These are phyloP conservation scores for Pichia rugopelliculosa DNA, from an alignment of 805 yeast genomes.

Conservation along the genomic window DNA sequence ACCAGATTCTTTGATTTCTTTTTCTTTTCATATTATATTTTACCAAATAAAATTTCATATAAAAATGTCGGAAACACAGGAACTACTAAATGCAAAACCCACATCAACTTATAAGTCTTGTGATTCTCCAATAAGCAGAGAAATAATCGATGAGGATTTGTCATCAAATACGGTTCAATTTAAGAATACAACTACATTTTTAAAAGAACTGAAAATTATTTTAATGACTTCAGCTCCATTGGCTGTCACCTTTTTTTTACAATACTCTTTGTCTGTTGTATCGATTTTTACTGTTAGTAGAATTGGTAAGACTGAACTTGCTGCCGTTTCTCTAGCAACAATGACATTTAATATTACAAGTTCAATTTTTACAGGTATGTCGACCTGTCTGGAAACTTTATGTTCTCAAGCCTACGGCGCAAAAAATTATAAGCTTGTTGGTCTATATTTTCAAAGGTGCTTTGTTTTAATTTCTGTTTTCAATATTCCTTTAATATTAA, in stretches of 20 bases:
- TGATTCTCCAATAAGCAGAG: neutral
- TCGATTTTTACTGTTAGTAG: slow-evolving; percentile 75
- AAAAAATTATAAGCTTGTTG: slow-evolving; percentile 53
- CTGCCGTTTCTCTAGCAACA: slow-evolving; percentile 68
- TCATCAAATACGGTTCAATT: neutral
- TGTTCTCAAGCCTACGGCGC: slow-evolving; percentile 79
- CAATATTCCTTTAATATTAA: slow-evolving; percentile 52
- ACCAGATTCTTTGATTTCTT: neutral
- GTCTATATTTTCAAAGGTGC: slow-evolving; percentile 61
- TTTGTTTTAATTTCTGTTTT: slow-evolving; percentile 50
- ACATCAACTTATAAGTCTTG: neutral
- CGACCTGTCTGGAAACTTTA: slow-evolving; percentile 68
- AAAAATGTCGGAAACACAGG: neutral
- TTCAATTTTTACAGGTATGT: slow-evolving; percentile 68
- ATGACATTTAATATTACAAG: slow-evolving; percentile 74
- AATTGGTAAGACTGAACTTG: slow-evolving; percentile 62
- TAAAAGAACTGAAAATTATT: slow-evolving; percentile 29
- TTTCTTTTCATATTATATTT: too few relatives aligned
- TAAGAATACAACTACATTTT: slow-evolving; percentile 10
- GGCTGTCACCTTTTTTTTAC: slow-evolving; percentile 58
- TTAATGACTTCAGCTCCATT: slow-evolving; percentile 46
- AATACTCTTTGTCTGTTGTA: slow-evolving; percentile 53
- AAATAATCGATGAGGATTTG: neutral
- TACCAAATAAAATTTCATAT: too few relatives aligned
- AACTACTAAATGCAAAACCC: neutral